Base-by-base conservation (phyloP, 2,329 filamentous ascomycete genomes). In the Sporothrix pseudoabietina region DNA sequence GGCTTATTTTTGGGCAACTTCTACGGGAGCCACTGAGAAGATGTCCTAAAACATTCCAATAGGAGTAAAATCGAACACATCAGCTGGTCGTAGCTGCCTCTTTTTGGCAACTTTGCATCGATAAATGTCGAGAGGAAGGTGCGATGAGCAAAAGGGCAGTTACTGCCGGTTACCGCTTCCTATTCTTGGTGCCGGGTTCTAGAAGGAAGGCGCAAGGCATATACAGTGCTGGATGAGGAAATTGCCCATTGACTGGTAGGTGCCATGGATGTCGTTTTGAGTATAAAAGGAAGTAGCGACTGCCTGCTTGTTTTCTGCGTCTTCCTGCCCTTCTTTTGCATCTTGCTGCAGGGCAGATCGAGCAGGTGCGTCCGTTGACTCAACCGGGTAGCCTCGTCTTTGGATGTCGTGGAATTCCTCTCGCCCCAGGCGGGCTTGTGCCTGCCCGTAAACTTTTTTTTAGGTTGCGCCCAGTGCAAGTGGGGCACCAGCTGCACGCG, bases 351-450 rank as follows among this genome's bases (percentile, higher is more conserved):
- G 12, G 9, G 12, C 26, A 47, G 39, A 30, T 65, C 44, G 39
- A 52, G 49, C 32, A 59, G n/a, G 14, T 59, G 55, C n/a, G 10
- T 30, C 68, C 44, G 54, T 61, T 74, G 73, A 72, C 52, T 74
- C 65, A 74, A 44, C 39, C 61, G 61, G 73, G 63, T 57, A 69
- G 69, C 69, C 70, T 72, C 55, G 65, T 70, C 44, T 59, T 63
- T 30, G 61, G 39, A 30, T 47, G 10, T 5, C 14, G n/a, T 30
- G 39, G n/a, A 8, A 9, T n/a, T 10, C n/a, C 55, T 65, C 22
- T 30, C 4, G 39, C 19, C 19, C 59, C 14, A 6, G 32, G 35
- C 30, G 9, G 9, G 30, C 10, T 59, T 68, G 30, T 35, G 30
- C 55, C 30, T 35, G 55, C 55, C 55, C 55, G 55, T 35, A 63